These are phyloP conservation scores for Orbilia javanica DNA, from an alignment of 2,329 filamentous ascomycete genomes.

Conservation along the genomic window DNA sequence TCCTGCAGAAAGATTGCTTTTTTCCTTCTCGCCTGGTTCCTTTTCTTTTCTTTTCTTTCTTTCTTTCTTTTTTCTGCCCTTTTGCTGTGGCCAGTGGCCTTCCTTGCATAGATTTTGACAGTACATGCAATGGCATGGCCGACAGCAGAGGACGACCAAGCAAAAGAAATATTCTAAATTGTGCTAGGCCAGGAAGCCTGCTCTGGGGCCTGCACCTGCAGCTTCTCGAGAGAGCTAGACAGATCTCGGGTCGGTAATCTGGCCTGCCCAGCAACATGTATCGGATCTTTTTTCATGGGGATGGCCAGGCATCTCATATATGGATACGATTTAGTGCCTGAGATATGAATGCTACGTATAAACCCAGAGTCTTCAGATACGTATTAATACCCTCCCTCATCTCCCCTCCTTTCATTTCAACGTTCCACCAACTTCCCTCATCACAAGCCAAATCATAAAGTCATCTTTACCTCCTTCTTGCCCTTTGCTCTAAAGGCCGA, in stretches of 20 bases:
- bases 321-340: slow-evolving; percentile 46
- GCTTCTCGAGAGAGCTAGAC: slow-evolving; percentile 24
- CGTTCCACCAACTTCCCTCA: slow-evolving; percentile 55
- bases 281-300: slow-evolving; percentile 22
- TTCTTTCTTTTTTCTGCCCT: slow-evolving; percentile 34
- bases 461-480: slow-evolving; percentile 40
- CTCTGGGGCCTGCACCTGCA: slow-evolving; percentile 30
- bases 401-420: slow-evolving; percentile 53
- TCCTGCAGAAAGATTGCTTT: slow-evolving; percentile 17
- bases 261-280: slow-evolving; percentile 27
- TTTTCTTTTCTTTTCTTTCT: too few relatives aligned
- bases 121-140: neutral
- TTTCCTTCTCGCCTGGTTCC: too few relatives aligned
- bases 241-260: slow-evolving; percentile 57
- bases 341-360: slow-evolving; percentile 50
- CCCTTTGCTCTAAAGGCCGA: slow-evolving; percentile 41
- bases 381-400: slow-evolving; percentile 53
- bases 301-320: slow-evolving; percentile 32
- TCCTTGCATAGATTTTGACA: slow-evolving; percentile 43
- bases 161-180: slow-evolving; percentile 32
- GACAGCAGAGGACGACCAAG: slow-evolving; percentile 21
- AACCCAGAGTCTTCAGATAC: slow-evolving; percentile 50
- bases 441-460: slow-evolving; percentile 45
- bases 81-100: slow-evolving; percentile 2
- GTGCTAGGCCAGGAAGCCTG: slow-evolving; percentile 32